Evolutionary conservation across 768 basidiomycete species (phyloP), one percentile per base, ranked within the genome.

Genomic region (Neoboletus subvelutipes): DNA sequence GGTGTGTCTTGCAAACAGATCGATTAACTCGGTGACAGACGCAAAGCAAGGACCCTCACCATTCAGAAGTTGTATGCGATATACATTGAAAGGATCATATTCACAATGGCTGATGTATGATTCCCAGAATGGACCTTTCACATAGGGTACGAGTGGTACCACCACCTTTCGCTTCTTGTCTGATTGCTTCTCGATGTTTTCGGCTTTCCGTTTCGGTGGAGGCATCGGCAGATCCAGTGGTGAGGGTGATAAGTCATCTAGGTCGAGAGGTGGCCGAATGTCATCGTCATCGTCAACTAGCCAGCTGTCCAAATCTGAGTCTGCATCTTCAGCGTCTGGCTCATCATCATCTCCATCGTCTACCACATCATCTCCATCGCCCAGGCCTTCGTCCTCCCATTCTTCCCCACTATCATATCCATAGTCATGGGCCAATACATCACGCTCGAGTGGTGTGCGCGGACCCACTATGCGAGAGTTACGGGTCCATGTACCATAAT

Each of bases 381-480:
- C 83, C 13, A 77, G 79, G 22, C 86, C 85, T 67, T 94, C 94
- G 55, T 89, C 90, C 60, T 93, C 92, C 97, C 97, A 98, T 64
- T 98, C 97, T 64, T 87, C 93, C 15, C 92, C 96, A 50, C 92
- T 94, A 74, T 99, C 95, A 67, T 95, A 92, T 5, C 83, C 82
- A 70, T 98, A 99, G 72, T 98, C 94, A 52, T 91, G 80, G 13
- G 83, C 79, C 1, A 87, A 75, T 12, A 83, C 77, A 65, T 99
- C 97, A 61, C 83, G 83, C 3, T 80, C 84, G 58, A 96, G 88
- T 1, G 97, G 95, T 18, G 80, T 83, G 17, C 97, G 85, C 2
- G 94, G 87, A 1, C 93, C 88, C 57, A 98, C 84, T 34, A 83
- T 73, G 18, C 78, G 78, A 15, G 94, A 95, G 57, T 78, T 83